Percentiles rank a stretch among this genome's conserved stretches.
Conservation (phyloP, 371 early-diverging fungal species). For the Dichotomocladium elegans region DNA sequence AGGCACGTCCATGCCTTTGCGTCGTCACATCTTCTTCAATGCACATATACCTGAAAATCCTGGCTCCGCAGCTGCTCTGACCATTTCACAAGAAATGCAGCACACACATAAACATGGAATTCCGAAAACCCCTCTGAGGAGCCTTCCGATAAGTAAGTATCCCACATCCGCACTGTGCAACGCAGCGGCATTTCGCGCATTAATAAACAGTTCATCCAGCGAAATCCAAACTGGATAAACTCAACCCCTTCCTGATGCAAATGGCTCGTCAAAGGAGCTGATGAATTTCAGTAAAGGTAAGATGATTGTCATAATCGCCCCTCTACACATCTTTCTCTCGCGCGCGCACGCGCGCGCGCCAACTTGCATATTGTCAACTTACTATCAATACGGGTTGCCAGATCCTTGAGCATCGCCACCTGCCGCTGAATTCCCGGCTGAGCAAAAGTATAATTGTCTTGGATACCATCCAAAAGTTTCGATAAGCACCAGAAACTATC, state of each 20-base stretch:
- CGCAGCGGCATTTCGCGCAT: conserved; percentile 92
- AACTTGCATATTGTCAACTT: conserved; percentile 9
- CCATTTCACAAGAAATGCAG: conserved; percentile 94
- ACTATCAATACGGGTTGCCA: conserved; percentile 90
- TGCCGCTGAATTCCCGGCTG: conserved; percentile 97
- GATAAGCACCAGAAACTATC: conserved; percentile 96
- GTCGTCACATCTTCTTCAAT: background rate
- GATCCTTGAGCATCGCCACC: conserved; percentile 79
- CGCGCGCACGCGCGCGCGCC: background rate
- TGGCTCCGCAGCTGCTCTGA: conserved; percentile 75
- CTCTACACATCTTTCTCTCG: too few species aligned
- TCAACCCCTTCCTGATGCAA: conserved; percentile 86
- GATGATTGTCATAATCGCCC: too few species aligned
- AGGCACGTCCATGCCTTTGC: too few species aligned
- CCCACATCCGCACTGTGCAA: conserved; percentile 96
- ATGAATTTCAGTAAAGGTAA: too few species aligned
- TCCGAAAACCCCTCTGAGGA: conserved; percentile 86
- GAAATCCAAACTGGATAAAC: conserved; percentile 97
- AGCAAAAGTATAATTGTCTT: conserved; percentile 95
- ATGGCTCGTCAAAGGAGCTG: conserved; percentile 77
- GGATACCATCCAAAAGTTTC: conserved; percentile 94
- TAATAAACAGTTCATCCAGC: conserved; percentile 99
- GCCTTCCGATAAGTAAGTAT: conserved; percentile 92
- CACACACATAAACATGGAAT: conserved; percentile 97
- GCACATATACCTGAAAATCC: conserved; percentile 75